Base-by-base conservation (phyloP, 1,139 yeast genomes). In the Meyerozyma athensensis region DNA sequence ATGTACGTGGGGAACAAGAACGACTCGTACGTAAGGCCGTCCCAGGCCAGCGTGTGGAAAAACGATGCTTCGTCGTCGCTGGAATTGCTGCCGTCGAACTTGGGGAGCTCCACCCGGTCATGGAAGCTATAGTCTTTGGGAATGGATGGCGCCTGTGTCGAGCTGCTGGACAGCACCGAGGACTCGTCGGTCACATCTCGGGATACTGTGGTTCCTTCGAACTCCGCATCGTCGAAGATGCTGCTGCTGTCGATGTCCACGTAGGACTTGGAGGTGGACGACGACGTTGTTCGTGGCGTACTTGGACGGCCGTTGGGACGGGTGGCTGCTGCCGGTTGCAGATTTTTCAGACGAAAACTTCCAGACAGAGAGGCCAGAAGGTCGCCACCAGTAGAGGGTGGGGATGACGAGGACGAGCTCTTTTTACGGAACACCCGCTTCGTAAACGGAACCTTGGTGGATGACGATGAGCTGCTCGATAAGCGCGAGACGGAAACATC, bases 1-100 rank as follows among this genome's bases (percentile, higher is more conserved):
- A 79, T 60, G 50, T 81, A 77, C 43, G 71, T 74, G 6, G 89
- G 85, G 28, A 71, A 62, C 24, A 58, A 55, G 37, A 77, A 56
- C 28, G 72, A 64, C 39, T 69, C 72, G 38, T 53, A 52, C 13
- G 63, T 56, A 36, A 67, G 49, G 3, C 69, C 70, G 6, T 47
- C 52, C 61, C 66, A 61, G 1, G 63, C 56, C 14, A 50, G 50
- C 20, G 54, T 59, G 16, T 45, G 52, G 19, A 36, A 26, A 22
- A 28, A 18, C 4, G 35, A 34, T 3, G 33, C 7, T 14, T 21
- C 17, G 36, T 16, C 19, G 10, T 26, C 19, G 19, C 12, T 8
- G 17, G 20, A 3, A 7, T 18, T n/a, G 14, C 14, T 12, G 10
- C 3, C 20, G 4, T 35, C 37, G 10, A 24, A n/a, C 7, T 19